Conservation (phyloP, 306 rosid genomes). For the Ochetophila trinervis region DNA sequence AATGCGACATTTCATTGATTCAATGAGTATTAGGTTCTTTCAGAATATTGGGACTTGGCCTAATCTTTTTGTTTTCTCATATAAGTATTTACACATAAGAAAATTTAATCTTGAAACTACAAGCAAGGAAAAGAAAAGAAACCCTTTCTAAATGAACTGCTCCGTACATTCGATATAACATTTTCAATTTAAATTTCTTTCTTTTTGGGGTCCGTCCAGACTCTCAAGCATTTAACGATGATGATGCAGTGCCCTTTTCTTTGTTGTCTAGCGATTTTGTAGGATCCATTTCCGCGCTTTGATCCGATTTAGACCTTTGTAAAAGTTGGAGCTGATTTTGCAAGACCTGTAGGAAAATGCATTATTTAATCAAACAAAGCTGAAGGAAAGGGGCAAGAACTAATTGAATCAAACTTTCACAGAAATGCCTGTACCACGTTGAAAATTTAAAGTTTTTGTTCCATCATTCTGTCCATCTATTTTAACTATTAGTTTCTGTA, state of each 20-base stretch:
- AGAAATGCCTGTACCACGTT: neutral
- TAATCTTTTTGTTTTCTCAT: no score
- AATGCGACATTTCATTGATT: no score
- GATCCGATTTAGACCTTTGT: slow-evolving; percentile 37
- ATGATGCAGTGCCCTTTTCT: slow-evolving; percentile 47
- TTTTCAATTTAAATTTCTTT: no score
- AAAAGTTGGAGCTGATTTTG: slow-evolving; percentile 62
- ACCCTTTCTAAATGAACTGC: no score
- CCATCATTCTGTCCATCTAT: no score
- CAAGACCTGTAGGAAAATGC: slow-evolving; percentile 39
- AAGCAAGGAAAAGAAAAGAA: no score
- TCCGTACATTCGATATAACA: no score
- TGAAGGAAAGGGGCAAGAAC: neutral
- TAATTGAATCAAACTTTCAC: neutral
- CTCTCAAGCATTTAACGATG: slow-evolving; percentile 27
- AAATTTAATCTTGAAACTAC: no score
- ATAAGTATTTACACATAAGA: no score
- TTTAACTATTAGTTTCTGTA: no score
- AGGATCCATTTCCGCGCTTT: slow-evolving; percentile 24
- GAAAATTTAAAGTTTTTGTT: neutral
- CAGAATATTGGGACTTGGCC: no score
- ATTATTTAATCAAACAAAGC: neutral
- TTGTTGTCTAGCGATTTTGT: slow-evolving; percentile 39
- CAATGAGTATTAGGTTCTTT: no score
- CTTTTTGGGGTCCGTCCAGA: neutral